phyloP scores from a whole-genome alignment of 495 filamentous ascomycete genomes.

The Tuber borchii region DNA sequence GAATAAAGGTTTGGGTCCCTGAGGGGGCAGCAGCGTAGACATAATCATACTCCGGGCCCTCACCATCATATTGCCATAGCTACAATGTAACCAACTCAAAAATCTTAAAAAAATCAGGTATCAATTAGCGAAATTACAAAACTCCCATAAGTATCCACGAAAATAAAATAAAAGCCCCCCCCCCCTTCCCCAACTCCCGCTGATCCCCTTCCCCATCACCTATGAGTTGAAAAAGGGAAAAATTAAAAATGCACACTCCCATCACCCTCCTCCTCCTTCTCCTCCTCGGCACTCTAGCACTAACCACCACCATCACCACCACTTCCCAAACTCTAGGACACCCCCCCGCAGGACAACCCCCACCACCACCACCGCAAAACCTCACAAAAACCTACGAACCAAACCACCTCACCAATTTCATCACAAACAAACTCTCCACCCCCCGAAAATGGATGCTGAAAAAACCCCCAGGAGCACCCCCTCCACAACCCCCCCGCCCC shows the following conservation, averaged over 20 bases:
- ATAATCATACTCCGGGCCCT: background rate
- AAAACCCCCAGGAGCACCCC: background rate
- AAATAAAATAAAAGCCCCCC: background rate
- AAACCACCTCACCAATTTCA: background rate
- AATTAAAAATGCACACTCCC: background rate
- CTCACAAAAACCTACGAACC: background rate
- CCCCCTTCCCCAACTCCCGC: background rate
- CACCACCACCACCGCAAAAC: background rate
- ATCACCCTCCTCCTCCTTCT: background rate
- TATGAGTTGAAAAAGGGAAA: background rate
- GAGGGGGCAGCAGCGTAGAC: background rate
- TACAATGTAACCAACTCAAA: background rate
- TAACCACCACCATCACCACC: background rate
- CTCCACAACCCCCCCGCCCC: background rate
- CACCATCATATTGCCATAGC: background rate
- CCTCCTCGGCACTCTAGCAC: background rate
- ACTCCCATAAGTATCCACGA: background rate
- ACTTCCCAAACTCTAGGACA: background rate
- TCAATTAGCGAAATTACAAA: background rate
- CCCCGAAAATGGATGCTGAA: background rate
- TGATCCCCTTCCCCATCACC: background rate
- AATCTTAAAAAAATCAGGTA: background rate
- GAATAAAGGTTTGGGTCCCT: conserved; percentile 55
- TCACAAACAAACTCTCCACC: background rate
- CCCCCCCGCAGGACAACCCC: background rate